Conservation (phyloP, 1,284 basidiomycete species). For the Ustilago esculenta region DNA sequence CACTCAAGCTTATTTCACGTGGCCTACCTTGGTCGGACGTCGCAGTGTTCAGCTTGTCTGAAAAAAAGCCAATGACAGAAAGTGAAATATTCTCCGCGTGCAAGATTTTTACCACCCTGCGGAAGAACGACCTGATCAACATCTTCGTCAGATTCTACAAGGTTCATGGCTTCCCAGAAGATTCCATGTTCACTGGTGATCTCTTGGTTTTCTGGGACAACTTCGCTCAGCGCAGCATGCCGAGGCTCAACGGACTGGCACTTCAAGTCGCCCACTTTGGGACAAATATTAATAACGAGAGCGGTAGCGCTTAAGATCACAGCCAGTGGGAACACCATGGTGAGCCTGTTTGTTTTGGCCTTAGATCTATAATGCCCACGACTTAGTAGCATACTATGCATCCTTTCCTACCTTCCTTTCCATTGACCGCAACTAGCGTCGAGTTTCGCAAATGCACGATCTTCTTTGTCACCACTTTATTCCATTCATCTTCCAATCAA, state of each 20-base stretch:
- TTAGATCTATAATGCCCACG: too few species aligned
- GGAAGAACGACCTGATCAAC: background rate
- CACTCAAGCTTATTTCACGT: background rate
- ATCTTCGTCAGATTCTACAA: slow-evolving; percentile 3
- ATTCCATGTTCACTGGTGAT: background rate
- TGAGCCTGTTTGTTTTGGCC: too few species aligned
- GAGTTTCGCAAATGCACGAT: too few species aligned
- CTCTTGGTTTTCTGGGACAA: background rate
- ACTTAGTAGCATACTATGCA: too few species aligned
- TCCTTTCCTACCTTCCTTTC: too few species aligned
- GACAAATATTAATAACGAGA: too few species aligned
- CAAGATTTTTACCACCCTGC: background rate
- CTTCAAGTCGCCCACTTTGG: background rate
- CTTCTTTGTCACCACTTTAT: too few species aligned
- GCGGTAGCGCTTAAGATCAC: too few species aligned
- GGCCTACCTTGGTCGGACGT: background rate
- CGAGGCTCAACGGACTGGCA: background rate
- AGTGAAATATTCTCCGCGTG: background rate
- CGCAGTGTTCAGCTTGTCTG: background rate
- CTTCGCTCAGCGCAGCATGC: background rate
- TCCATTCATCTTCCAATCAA: too few species aligned
- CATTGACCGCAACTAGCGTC: too few species aligned
- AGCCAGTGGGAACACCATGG: too few species aligned
- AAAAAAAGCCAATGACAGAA: background rate
- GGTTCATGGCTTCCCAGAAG: background rate